Evolutionary conservation across 306 rosid species (phyloP).

Genomic region (Cucurbita pepo): DNA sequence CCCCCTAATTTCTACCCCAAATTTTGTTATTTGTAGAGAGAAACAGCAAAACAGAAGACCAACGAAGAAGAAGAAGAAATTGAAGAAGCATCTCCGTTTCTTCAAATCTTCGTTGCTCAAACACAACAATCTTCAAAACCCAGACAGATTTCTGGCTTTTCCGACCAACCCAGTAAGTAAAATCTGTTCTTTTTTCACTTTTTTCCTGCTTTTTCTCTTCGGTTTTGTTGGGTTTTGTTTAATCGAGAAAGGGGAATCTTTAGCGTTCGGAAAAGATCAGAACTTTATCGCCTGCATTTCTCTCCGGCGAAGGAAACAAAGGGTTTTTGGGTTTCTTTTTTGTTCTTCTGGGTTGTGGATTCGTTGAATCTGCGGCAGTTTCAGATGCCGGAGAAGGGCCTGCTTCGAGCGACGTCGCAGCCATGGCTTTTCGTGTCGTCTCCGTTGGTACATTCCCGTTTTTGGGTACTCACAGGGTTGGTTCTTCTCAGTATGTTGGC

Average conservation of each 20-base stretch:
- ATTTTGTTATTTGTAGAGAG: background rate
- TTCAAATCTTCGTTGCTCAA: background rate
- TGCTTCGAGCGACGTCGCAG: constrained; percentile 11
- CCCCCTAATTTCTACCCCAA: background rate
- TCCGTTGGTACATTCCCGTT: constrained; percentile 43
- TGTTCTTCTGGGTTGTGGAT: background rate
- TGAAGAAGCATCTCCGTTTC: background rate
- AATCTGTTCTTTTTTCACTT: background rate
- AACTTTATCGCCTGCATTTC: too few relatives aligned
- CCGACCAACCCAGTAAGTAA: background rate
- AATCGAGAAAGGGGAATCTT: background rate
- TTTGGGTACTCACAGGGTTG: constrained; percentile 35
- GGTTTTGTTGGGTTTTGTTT: background rate
- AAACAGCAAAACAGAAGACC: too few relatives aligned
- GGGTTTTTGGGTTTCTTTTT: background rate
- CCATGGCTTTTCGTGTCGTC: constrained; percentile 21
- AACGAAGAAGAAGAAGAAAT: too few relatives aligned
- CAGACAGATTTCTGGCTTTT: background rate
- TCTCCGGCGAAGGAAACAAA: background rate
- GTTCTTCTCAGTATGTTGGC: constrained; percentile 39
- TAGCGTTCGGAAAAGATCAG: background rate
- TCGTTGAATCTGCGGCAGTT: background rate
- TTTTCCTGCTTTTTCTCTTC: background rate
- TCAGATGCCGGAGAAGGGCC: constrained; percentile 55
- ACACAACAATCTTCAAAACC: background rate